These are phyloP conservation scores for Penicillium sp. DNA, from an alignment of 2,329 filamentous ascomycete species.

Conservation along the genomic window DNA sequence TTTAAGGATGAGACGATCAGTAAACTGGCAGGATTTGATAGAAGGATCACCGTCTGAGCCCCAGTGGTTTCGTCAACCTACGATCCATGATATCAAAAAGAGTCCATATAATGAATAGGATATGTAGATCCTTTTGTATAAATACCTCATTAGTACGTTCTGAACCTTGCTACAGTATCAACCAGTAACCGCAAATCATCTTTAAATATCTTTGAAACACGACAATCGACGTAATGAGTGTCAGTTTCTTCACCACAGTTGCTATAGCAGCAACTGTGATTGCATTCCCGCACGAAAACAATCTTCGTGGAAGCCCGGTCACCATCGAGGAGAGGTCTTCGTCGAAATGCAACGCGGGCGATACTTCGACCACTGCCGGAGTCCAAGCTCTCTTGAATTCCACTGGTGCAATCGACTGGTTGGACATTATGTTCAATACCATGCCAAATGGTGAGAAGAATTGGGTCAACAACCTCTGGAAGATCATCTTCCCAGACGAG, in stretches of 20 bases:
- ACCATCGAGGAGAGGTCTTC: not conserved
- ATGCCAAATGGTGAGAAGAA: conserved; percentile 2
- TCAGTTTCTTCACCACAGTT: not conserved
- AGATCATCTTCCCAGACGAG: conserved; percentile 4
- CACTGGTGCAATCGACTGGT: not conserved
- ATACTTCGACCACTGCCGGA: conserved; percentile 2
- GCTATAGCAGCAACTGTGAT: not conserved
- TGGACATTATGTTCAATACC: not conserved
- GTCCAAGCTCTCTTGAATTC: conserved; percentile 1
- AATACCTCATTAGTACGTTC: not conserved
- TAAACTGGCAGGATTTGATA: not conserved
- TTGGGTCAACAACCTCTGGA: conserved; percentile 12
- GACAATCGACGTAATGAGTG: not conserved
- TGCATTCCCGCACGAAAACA: not conserved
- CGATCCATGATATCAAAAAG: not conserved
- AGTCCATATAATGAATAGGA: not conserved
- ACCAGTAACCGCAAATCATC: not conserved
- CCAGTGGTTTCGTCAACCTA: not conserved
- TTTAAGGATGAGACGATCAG: not conserved
- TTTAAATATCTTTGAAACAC: not conserved
- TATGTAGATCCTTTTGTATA: not conserved
- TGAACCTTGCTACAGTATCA: not conserved
- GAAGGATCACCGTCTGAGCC: not conserved
- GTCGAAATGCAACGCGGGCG: not conserved
- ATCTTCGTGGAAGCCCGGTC: not conserved